Percentiles rank a stretch among this genome's conserved stretches.
Conservation (phyloP, 306 rosid species). For the Rubus parviflorus region DNA sequence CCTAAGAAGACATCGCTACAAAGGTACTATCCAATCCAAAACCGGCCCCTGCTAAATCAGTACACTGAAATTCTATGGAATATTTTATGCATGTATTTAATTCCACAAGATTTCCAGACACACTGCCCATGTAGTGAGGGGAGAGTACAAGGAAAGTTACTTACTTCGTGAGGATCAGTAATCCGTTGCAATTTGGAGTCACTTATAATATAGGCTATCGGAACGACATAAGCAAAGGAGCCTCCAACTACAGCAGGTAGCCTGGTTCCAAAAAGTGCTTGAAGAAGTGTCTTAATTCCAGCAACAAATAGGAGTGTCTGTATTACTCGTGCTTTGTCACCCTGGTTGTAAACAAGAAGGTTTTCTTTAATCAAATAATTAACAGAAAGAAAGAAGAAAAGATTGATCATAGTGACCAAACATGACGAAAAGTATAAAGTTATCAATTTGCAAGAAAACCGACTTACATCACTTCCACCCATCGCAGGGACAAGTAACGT, state of each 20-base stretch:
- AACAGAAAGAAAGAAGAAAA: not conserved
- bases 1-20: not conserved
- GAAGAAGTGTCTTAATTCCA: slow-evolving; percentile 94
- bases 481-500: slow-evolving; percentile 74
- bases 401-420: not conserved
- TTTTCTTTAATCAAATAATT: not conserved
- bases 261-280: slow-evolving; percentile 95
- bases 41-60: not conserved
- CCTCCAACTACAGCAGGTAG: slow-evolving; percentile 97
- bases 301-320: slow-evolving; percentile 93
- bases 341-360: slow-evolving; percentile 51
- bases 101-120: slow-evolving; percentile 18
- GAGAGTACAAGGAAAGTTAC: slow-evolving; percentile 22
- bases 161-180: slow-evolving; percentile 73
- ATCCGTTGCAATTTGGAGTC: slow-evolving; percentile 72
- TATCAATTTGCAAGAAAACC: slow-evolving; percentile 8
- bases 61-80: not conserved
- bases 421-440: not conserved
- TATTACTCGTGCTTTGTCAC: slow-evolving; percentile 87
- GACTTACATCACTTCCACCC: slow-evolving; percentile 91
- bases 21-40: slow-evolving; percentile 1
- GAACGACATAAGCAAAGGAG: slow-evolving; percentile 79
- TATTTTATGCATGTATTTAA: not conserved
- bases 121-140: slow-evolving; percentile 2
- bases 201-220: slow-evolving; percentile 72